phyloP scores from a whole-genome alignment of 441 rosid genomes.

The Pelargonium australe region DNA sequence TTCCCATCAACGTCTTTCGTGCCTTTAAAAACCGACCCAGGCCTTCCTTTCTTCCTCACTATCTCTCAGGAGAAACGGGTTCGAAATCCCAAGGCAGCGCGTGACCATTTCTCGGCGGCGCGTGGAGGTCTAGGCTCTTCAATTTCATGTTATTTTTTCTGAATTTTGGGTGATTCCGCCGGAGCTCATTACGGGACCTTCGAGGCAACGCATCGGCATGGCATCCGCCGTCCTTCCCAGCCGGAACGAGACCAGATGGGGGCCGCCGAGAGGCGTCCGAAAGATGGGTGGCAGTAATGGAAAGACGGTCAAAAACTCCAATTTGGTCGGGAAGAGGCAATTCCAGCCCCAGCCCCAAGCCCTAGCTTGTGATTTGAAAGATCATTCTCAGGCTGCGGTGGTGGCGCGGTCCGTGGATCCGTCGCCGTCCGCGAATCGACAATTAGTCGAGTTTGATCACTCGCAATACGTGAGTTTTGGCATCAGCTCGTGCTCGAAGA shows the following conservation, averaged over 20 bases:
- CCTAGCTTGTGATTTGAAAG: no score
- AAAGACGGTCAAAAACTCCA: no score
- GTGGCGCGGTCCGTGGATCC: no score
- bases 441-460: not conserved
- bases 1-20: not conserved
- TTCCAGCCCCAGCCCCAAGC: no score
- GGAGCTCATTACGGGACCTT: not conserved
- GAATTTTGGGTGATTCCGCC: not conserved
- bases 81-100: not conserved
- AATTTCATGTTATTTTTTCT: not conserved
- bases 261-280: not conserved
- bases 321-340: no score
- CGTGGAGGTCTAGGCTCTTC: not conserved
- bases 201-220: not conserved
- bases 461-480: slow-evolving; percentile 34
- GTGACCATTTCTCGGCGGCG: not conserved
- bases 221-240: not conserved
- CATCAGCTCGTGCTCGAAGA: slow-evolving; percentile 35
- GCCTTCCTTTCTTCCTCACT: not conserved
- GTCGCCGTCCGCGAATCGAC: no score
- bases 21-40: not conserved
- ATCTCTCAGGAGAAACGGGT: not conserved
- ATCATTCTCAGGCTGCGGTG: no score
- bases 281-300: no score
- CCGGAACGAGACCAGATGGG: not conserved